Conservation (phyloP, 2,329 filamentous ascomycete species). For the Nigrospora sphaerica region DNA sequence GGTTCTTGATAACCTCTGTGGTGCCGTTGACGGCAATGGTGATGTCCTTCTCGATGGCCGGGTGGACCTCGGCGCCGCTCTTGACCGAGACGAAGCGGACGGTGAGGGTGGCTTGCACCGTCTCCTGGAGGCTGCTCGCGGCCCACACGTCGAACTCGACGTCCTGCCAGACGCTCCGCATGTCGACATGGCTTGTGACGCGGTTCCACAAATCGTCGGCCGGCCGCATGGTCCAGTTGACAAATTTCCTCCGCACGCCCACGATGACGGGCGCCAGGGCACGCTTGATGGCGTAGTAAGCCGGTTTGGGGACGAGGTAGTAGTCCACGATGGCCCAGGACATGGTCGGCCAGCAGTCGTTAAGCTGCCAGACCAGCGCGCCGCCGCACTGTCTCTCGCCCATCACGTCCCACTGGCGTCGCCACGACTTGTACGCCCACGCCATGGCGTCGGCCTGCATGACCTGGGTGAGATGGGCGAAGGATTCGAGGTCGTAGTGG, state of each 20-base stretch:
- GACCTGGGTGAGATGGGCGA: constrained; percentile 48
- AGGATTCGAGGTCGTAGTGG: constrained; percentile 31
- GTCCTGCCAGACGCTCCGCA: constrained; percentile 24
- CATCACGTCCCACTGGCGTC: constrained; percentile 54
- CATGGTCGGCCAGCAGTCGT: constrained; percentile 63
- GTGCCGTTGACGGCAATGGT: constrained; percentile 27
- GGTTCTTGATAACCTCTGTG: constrained; percentile 29
- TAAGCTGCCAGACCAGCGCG: constrained; percentile 62
- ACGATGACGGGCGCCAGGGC: constrained; percentile 54
- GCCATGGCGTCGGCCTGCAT: constrained; percentile 46
- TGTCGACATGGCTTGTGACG: constrained; percentile 30
- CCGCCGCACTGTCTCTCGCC: constrained; percentile 54
- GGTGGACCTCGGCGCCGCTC: constrained; percentile 27
- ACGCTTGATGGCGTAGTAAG: constrained; percentile 45
- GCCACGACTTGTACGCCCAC: constrained; percentile 48
- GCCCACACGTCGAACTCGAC: constrained; percentile 37
- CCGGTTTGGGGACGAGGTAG: constrained; percentile 58
- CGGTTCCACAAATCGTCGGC: constrained; percentile 29
- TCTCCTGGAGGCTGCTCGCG: constrained; percentile 21
- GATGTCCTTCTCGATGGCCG: constrained; percentile 10
- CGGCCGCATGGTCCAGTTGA: constrained; percentile 36
- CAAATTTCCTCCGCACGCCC: constrained; percentile 39
- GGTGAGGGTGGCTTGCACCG: constrained; percentile 17
- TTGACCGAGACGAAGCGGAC: constrained; percentile 33
- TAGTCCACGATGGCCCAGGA: constrained; percentile 62